Percentiles rank a stretch among this genome's conserved stretches.
Conservation (phyloP, 2,329 filamentous ascomycete genomes). For the Ceratocystis colombiana region DNA sequence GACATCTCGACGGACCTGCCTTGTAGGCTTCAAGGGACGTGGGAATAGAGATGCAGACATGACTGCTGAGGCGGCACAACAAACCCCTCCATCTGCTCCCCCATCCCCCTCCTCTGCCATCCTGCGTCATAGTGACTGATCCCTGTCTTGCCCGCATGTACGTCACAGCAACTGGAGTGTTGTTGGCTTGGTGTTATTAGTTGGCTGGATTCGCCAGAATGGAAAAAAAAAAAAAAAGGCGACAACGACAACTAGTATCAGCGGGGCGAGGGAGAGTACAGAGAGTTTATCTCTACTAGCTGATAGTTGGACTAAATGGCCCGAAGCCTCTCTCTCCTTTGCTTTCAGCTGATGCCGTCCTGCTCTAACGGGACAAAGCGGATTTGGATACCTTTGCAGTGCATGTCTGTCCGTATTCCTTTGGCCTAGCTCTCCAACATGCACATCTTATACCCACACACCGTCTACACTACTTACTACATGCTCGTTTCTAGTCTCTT, state of each 20-base stretch:
- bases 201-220: too few relatives aligned
- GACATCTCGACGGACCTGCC: background rate
- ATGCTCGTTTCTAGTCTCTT: background rate
- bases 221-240: too few relatives aligned
- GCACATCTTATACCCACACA: background rate
- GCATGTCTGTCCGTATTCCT: background rate
- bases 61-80: too few relatives aligned
- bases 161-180: too few relatives aligned
- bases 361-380: background rate
- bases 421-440: background rate
- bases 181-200: too few relatives aligned
- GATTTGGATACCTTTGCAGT: background rate
- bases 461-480: background rate
- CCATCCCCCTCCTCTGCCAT: too few relatives aligned
- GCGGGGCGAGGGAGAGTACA: background rate
- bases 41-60: too few relatives aligned
- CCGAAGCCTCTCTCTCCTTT: background rate
- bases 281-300: background rate
- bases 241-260: too few relatives aligned
- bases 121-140: too few relatives aligned
- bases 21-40: background rate
- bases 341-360: conserved; percentile 8
- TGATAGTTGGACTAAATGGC: background rate
- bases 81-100: too few relatives aligned
- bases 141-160: too few relatives aligned